These are phyloP conservation scores for Exophiala spinifera DNA, from an alignment of 2,329 filamentous ascomycete species.

Conservation along the genomic window DNA sequence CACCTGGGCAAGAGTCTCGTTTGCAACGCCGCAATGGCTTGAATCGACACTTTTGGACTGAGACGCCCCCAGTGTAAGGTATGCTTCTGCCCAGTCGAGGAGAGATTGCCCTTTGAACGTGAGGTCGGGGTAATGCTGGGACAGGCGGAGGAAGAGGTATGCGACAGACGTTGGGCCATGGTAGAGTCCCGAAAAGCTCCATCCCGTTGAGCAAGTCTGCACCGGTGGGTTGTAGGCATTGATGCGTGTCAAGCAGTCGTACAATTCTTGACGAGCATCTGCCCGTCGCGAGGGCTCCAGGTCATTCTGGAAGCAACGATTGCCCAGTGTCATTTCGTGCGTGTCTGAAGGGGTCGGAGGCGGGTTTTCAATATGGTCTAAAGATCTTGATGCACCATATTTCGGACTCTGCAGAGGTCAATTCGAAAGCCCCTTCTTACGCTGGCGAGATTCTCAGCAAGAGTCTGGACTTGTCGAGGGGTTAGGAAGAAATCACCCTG, in stretches of 20 bases:
- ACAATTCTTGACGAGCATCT: conserved; percentile 21
- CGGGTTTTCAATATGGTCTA: neutral
- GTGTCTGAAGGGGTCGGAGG: neutral
- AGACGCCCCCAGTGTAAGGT: conserved; percentile 34
- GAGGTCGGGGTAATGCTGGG: conserved; percentile 44
- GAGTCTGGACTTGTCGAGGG: too few relatives aligned
- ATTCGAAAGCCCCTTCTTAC: too few relatives aligned
- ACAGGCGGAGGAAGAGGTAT: conserved; percentile 54
- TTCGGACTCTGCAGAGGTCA: neutral
- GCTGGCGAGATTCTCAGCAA: too few relatives aligned
- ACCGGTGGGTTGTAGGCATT: conserved; percentile 29
- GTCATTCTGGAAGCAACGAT: conserved; percentile 13
- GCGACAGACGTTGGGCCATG: conserved; percentile 56
- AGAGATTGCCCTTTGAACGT: conserved; percentile 43
- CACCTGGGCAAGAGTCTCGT: conserved; percentile 49
- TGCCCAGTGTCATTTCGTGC: conserved; percentile 1
- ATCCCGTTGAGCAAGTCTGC: conserved; percentile 29
- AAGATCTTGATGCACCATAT: neutral
- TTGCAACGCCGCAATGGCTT: conserved; percentile 49
- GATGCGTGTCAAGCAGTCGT: conserved; percentile 25
- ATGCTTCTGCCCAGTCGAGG: conserved; percentile 48
- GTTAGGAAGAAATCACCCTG: too few relatives aligned
- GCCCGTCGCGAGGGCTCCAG: conserved; percentile 2
- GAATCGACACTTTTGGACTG: conserved; percentile 35
- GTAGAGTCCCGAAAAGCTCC: conserved; percentile 46